Conservation (phyloP, 345 rosid genomes). For the Microthlaspi erraticum region DNA sequence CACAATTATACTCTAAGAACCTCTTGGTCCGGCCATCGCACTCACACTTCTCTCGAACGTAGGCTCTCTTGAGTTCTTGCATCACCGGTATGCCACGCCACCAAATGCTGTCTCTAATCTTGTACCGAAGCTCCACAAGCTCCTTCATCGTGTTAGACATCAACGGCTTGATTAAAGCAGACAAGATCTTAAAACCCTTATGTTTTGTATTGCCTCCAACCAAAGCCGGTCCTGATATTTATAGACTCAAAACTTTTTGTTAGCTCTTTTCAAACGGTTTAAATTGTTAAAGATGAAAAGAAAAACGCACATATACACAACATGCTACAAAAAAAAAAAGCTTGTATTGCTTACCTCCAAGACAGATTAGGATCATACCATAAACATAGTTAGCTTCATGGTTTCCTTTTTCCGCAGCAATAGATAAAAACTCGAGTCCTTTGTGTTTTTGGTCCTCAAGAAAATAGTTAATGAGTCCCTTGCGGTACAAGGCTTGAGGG, state of each 20-base stretch:
- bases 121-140: slow-evolving; percentile 3
- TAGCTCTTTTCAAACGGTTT: background rate
- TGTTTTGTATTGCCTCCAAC: slow-evolving; percentile 27
- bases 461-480: slow-evolving; percentile 16
- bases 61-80: slow-evolving; percentile 2
- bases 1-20: slow-evolving; percentile 10
- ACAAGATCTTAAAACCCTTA: slow-evolving; percentile 30
- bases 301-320: background rate
- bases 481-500: slow-evolving; percentile 31
- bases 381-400: slow-evolving; percentile 33
- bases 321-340: background rate
- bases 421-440: slow-evolving; percentile 6
- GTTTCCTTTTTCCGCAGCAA: slow-evolving; percentile 23
- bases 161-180: slow-evolving; percentile 14
- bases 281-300: background rate
- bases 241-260: background rate
- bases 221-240: background rate
- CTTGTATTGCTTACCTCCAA: background rate
- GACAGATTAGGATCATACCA: slow-evolving; percentile 32
- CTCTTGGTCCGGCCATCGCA: slow-evolving; percentile 25
- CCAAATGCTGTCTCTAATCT: background rate
- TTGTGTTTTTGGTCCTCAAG: background rate
- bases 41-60: slow-evolving; percentile 15
- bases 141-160: slow-evolving; percentile 21
- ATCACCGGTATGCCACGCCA: slow-evolving; percentile 11